Conservation (phyloP, 176 grass and related monocot species). For the Microstegium vimineum region DNA sequence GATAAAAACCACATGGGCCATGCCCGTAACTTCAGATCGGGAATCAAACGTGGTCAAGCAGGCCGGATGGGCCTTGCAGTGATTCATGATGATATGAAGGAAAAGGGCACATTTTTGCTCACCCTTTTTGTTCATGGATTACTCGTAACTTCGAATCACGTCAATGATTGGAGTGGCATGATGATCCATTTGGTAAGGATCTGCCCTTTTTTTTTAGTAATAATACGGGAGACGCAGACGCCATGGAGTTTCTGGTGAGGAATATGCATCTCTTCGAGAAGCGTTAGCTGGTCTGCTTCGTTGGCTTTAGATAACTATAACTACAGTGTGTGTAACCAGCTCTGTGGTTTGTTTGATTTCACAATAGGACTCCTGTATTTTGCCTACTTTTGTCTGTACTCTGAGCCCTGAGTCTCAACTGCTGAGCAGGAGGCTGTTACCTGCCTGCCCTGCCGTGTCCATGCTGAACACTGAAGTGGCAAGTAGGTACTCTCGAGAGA, state of each 20-base stretch:
- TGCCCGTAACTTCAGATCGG: not conserved
- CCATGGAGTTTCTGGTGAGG: not conserved
- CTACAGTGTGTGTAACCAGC: not conserved
- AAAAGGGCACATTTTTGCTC: not conserved
- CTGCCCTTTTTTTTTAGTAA: not conserved
- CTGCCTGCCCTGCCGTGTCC: slow-evolving; percentile 6
- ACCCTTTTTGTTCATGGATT: not conserved
- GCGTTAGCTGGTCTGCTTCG: not conserved
- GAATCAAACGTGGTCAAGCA: not conserved
- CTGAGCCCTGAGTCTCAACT: not conserved
- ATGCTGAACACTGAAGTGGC: not conserved
- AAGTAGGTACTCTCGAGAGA: not conserved
- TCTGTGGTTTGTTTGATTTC: not conserved
- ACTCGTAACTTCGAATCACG: not conserved
- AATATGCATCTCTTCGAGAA: not conserved
- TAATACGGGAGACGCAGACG: not conserved
- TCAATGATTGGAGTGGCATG: slow-evolving; percentile 14
- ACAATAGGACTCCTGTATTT: not conserved
- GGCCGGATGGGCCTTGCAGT: not conserved
- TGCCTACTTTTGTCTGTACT: slow-evolving; percentile 15
- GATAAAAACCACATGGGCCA: not conserved
- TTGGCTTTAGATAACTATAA: not conserved
- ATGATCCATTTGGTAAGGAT: not conserved
- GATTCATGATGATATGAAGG: not conserved
- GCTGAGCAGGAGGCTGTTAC: not conserved